Percentiles rank a stretch among this genome's conserved stretches.
Conservation (phyloP, 352 stramenopile species). For the Globisporangium sylvaticum region DNA sequence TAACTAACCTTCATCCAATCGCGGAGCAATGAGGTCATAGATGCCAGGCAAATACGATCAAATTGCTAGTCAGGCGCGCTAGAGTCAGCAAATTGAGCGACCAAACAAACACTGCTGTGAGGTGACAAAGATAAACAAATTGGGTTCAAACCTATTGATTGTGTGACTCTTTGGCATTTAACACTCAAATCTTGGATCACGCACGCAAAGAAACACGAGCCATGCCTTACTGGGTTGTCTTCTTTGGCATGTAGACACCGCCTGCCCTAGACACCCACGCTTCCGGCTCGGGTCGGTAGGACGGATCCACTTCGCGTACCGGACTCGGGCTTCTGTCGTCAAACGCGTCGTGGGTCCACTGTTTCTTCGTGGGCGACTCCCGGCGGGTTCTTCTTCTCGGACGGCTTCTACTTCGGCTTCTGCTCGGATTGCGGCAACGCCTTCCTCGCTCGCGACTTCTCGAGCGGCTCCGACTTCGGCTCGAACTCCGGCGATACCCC, state of each 20-base stretch:
- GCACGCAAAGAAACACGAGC: not conserved
- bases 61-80: not conserved
- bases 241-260: slow-evolving; percentile 71
- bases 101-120: not conserved
- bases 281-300: slow-evolving; percentile 66
- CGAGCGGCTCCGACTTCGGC: slow-evolving; percentile 10
- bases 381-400: slow-evolving; percentile 17
- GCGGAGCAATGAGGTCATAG: slow-evolving; percentile 42
- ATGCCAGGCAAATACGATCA: not conserved
- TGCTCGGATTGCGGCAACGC: slow-evolving; percentile 15
- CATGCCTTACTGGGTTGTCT: slow-evolving; percentile 2
- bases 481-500: slow-evolving; percentile 13
- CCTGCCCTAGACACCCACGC: slow-evolving; percentile 73
- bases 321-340: slow-evolving; percentile 74
- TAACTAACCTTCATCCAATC: slow-evolving; percentile 70
- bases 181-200: not conserved
- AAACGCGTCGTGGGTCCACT: slow-evolving; percentile 75
- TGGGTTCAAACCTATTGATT: not conserved
- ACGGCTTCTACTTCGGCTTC: slow-evolving; percentile 17
- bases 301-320: slow-evolving; percentile 46
- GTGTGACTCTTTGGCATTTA: not conserved
- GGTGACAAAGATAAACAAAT: not conserved
- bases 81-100: not conserved
- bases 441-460: slow-evolving; percentile 21
- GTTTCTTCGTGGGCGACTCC: slow-evolving; percentile 28